phyloP scores from a whole-genome alignment of 176 grass and related monocot genomes.

The Cymbopogon citratus region DNA sequence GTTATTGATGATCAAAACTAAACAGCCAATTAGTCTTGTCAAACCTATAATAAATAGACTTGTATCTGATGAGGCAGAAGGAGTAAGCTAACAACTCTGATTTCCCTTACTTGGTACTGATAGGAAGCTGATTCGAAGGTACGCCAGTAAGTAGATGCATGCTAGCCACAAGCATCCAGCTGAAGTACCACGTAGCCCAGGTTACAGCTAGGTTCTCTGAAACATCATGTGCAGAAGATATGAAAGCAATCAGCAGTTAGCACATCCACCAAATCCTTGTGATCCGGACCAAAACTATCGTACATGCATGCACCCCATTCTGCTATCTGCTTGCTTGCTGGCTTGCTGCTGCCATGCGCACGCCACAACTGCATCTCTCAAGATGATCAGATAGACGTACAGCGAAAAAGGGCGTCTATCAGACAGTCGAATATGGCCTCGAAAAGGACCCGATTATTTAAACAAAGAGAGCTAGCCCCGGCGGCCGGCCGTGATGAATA shows the following conservation, averaged over 20 bases:
- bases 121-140: neutral
- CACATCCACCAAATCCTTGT: neutral
- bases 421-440: conserved; percentile 29
- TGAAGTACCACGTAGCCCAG: neutral
- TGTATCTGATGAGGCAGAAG: neutral
- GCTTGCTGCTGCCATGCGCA: conserved; percentile 18
- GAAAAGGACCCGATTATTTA: conserved; percentile 21
- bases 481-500: no score
- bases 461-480: neutral
- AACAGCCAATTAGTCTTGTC: no score
- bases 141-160: neutral
- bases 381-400: conserved; percentile 29
- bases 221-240: conserved; percentile 28
- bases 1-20: no score
- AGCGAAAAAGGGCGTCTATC: conserved; percentile 26
- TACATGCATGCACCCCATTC: neutral
- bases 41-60: neutral
- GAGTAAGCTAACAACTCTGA: neutral
- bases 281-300: conserved; percentile 36
- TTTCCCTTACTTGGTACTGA: neutral
- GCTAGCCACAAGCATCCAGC: neutral
- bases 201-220: conserved; percentile 10
- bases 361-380: neutral
- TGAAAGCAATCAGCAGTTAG: neutral
- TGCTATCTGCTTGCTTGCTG: neutral